A percentile compares a stretch with the other conserved stretches of the same genome.
phyloP scores from a whole-genome alignment of 306 rosid genomes.

The Cucumis melo region DNA sequence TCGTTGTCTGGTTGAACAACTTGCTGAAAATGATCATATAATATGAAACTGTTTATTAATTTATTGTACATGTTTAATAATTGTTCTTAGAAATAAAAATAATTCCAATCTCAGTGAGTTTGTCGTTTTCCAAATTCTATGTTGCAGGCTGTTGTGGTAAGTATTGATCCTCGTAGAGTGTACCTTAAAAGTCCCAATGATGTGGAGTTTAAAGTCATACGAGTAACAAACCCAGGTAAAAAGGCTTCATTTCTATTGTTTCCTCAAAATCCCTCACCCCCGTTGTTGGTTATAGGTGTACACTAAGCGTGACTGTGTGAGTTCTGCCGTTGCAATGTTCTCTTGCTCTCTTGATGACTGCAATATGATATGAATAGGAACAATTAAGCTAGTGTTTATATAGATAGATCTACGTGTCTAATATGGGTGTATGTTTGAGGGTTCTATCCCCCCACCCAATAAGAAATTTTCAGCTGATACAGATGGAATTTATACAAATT shows the following conservation, averaged over 20 bases:
- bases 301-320: not conserved
- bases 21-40: not conserved
- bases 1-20: not conserved
- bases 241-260: not conserved
- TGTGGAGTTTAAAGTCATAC: constrained; percentile 53
- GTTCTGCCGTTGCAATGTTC: not conserved
- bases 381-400: not conserved
- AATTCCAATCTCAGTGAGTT: not conserved
- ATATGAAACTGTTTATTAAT: not conserved
- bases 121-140: constrained; percentile 1
- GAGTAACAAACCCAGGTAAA: constrained; percentile 51
- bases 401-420: not conserved
- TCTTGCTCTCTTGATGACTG: not conserved
- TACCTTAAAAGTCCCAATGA: constrained; percentile 56
- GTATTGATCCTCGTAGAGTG: constrained; percentile 87
- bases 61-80: constrained; percentile 3
- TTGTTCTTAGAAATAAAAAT: not conserved
- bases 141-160: constrained; percentile 87
- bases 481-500: not conserved
- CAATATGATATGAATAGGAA: not conserved
- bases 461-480: not conserved
- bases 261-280: not conserved
- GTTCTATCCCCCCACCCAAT: too few species aligned
- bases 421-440: not conserved
- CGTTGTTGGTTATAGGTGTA: not conserved